Evolutionary conservation across 495 filamentous ascomycete genomes (phyloP), one percentile per base, ranked within the genome.

Genomic region (Hapsidospora chrysogenum): DNA sequence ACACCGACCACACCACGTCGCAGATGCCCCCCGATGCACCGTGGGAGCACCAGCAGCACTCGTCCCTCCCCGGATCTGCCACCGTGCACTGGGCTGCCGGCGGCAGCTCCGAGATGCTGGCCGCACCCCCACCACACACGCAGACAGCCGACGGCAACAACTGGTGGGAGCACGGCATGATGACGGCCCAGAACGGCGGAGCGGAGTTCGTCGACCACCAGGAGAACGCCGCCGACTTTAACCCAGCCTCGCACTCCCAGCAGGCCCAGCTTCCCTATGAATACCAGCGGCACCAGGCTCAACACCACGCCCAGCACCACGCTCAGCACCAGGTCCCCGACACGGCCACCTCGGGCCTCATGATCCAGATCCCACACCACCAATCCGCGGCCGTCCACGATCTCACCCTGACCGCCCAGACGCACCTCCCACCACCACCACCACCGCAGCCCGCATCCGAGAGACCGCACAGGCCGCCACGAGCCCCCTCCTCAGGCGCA

Each of bases 351-450:
- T 21, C 37, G 26, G 52, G 54, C 4, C 53, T 59, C 29, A 54
- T 58, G 46, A 54, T 64, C 37, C 57, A 64, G 39, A 53, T 53
- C 50, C 52, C 52, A 16, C 52, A 50, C 17, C 46, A 48, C 4
- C 50, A 45, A 0, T 41, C 35, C 3, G 41, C 46, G 2, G 38
- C 40, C 23, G 40, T 51, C 36, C 35, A 39, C 36, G 45, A 46
- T 15, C 9, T 36, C 17, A 23, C n/a, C 11, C 33, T 36, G 13
- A 27, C 4, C 22, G 33, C 33, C 17, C 33, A 36, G 23, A 28
- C 31, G 5, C 31, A 37, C 3, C 35, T 33, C 9, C 35, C 16
- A 14, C 35, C 27, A 19, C 31, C 15, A 11, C 34, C 36, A 16
- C 17, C 21, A 6, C 29, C 16, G n/a, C 6, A 27, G 13, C 16